phyloP scores from a whole-genome alignment of 1,284 basidiomycete genomes.

The Ceratobasidium sp. region DNA sequence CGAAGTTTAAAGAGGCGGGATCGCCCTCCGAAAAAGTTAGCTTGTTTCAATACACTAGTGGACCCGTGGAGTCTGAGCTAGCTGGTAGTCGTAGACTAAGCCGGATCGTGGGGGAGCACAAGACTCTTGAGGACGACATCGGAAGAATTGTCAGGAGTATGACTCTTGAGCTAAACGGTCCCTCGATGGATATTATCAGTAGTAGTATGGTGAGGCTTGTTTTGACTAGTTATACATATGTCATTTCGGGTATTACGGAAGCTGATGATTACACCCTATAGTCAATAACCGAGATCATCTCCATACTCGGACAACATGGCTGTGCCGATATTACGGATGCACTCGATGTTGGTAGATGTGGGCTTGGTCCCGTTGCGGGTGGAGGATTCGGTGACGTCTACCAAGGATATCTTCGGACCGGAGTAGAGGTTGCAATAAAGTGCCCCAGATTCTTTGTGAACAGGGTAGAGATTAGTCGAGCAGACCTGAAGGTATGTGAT shows the following conservation, averaged over 20 bases:
- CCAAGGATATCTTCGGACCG: background rate
- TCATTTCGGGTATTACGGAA: too few relatives aligned
- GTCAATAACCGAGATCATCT: background rate
- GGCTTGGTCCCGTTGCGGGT: background rate
- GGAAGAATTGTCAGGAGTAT: background rate
- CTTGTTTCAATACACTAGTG: background rate
- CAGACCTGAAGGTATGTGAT: background rate
- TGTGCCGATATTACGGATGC: background rate
- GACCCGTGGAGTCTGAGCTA: background rate
- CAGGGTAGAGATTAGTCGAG: background rate
- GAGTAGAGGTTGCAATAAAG: conserved; percentile 7
- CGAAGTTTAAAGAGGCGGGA: conserved; percentile 53
- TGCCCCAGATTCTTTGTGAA: background rate
- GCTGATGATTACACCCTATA: too few relatives aligned
- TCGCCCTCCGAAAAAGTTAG: background rate
- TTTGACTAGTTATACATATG: background rate
- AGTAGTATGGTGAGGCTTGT: background rate
- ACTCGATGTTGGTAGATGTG: background rate
- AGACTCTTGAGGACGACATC: background rate
- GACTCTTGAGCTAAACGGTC: background rate
- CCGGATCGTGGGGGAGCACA: background rate
- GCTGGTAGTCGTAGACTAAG: background rate
- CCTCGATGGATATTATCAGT: background rate
- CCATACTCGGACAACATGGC: background rate
- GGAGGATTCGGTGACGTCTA: conserved; percentile 14